Base-by-base conservation (phyloP, 2,329 filamentous ascomycete genomes). In the Calonectria pseudoreteaudii region DNA sequence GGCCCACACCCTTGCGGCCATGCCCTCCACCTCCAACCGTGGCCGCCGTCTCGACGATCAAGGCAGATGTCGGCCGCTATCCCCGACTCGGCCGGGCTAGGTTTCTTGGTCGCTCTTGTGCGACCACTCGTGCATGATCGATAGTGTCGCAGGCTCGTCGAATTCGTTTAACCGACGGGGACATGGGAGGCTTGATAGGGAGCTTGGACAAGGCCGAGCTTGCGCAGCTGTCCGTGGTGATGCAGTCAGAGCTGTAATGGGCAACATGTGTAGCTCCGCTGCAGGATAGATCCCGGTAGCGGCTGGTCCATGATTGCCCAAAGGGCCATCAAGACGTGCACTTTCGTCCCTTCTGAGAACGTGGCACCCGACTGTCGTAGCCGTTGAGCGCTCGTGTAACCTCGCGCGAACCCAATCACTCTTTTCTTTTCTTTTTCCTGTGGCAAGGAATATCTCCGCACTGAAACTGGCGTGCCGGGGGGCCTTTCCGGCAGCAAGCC, bases 51-150 rank as follows among this genome's bases (percentile, higher is more conserved):
- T 77, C 47, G 70, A 74, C 68, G 71, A 80, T 75, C 78, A 79
- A 79, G 78, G 73, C 68, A 80, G 66, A 69, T 73, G 78, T 78
- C 70, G 52, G 78, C 44, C 75, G 47, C 77, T 79, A 76, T 75
- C 47, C 76, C 75, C 64, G 77, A 80, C 76, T 75, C 70, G 74
- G 77, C 66, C 72, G 31, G 68, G 64, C 44, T 30, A 62, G 77
- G 68, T 70, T 70, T 75, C 77, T 76, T 71, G 66, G 70, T 71
- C 75, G 72, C 66, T 71, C 72, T 76, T 78, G 75, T 76, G 76
- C 75, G 60, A 72, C 70, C 53, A 58, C 70, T 60, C 70, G 66
- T 79, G 78, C 75, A 76, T 60, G 72, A 73, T 71, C 68, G 72
- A 68, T 69, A 75, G 62, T 60, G 74, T 78, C 66, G 71, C 64